Evolutionary conservation across 2,329 filamentous ascomycete species (phyloP), one percentile per base, ranked within the genome.

Genomic region (Sporothrix mexicana): DNA sequence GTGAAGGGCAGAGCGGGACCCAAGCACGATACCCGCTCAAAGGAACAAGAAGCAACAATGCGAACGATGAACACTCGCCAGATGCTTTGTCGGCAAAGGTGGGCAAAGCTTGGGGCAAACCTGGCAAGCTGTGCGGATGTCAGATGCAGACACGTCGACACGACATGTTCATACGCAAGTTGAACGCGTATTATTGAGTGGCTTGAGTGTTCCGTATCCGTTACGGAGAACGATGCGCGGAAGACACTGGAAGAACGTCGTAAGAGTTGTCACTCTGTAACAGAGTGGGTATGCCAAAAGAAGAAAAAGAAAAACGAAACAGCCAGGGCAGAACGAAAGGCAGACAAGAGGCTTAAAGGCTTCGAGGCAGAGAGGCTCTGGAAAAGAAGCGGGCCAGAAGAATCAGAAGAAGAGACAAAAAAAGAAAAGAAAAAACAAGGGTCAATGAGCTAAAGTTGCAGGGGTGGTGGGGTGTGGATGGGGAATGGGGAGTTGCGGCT

Each of bases 251-350:
- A 30, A 5, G 5, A 30, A 30, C 30, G 5, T 3, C 30, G 30
- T 30, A 30, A 30, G 30, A 30, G 30, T 30, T 36, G 30, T 36
- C 30, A 36, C 30, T 36, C 30, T 36, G 30, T 36, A 36, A 36
- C 30, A 36, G 30, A 36, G 30, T 36, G 30, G 30, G 30, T 5
- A 23, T 55, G 8, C n/a, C n/a, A 3, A 10, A 20, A 64, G 57
- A 20, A 36, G 57, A 47, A 47, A 64, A 66, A 45, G 61, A 47
- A 3, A 7, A 47, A 66, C 41, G 61, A 66, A 66, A 47, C 41
- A 66, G 20, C 20, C 41, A 45, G 61, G 61, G 61, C 61, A 47
- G 61, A 66, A 25, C 36, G 41, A 66, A 47, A 66, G 61, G 61
- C 61, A 47, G 61, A 64, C 36, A 64, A 36, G 36, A 61, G 25